Percentiles rank a stretch among this genome's conserved stretches.
Evolutionary conservation across 2,329 filamentous ascomycete species (phyloP).

Genomic region (Graphiopsis chlorocephala): DNA sequence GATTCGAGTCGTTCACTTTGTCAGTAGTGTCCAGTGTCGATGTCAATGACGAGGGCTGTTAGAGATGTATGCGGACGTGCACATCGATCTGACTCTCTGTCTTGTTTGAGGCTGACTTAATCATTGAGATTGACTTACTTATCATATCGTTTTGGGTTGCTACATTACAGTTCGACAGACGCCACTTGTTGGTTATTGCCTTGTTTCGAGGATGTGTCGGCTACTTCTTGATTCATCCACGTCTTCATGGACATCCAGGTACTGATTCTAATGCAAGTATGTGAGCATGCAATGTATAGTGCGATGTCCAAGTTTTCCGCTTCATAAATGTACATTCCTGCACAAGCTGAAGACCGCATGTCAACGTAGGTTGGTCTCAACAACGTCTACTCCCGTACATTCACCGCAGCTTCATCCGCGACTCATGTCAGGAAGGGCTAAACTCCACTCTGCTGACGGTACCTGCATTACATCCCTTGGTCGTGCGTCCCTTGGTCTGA

Average conservation of each 20-base stretch:
- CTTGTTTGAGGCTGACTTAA: not conserved
- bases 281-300: not conserved
- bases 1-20: not conserved
- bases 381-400: not conserved
- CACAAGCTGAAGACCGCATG: not conserved
- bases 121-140: not conserved
- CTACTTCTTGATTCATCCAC: not conserved
- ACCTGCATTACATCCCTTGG: constrained; percentile 8
- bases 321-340: not conserved
- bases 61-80: not conserved
- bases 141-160: not conserved
- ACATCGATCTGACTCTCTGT: not conserved
- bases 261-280: not conserved
- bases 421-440: not conserved
- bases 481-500: constrained; percentile 3
- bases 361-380: not conserved
- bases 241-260: too few species aligned
- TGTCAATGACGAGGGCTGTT: not conserved
- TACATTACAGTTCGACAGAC: not conserved
- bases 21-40: not conserved
- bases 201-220: not conserved
- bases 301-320: not conserved
- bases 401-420: not conserved
- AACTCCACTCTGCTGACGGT: not conserved
- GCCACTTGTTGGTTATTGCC: not conserved